Evolutionary conservation across 352 stramenopile genomes (phyloP).

Genomic region (Phytopythium sindhum): DNA sequence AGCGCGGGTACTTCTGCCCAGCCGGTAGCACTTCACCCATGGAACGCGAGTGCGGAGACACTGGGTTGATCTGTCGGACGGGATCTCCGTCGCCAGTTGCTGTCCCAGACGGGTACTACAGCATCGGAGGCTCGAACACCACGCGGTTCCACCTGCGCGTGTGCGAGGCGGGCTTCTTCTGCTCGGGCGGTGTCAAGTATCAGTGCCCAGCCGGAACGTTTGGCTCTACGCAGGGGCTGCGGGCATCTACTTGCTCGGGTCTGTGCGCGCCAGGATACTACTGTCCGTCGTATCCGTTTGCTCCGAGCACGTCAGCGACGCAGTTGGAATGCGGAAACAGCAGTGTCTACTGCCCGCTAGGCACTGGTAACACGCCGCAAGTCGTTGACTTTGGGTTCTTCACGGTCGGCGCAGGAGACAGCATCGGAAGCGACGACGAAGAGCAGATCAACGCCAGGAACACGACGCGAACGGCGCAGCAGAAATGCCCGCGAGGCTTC

Average conservation of each 20-base stretch:
- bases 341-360: slow-evolving; percentile 53
- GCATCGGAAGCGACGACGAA: slow-evolving; percentile 6
- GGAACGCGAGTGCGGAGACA: slow-evolving; percentile 37
- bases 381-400: slow-evolving; percentile 50
- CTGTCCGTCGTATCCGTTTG: slow-evolving; percentile 60
- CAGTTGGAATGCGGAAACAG: slow-evolving; percentile 49
- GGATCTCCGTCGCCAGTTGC: slow-evolving; percentile 29
- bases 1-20: slow-evolving; percentile 65
- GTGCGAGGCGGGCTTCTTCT: slow-evolving; percentile 80
- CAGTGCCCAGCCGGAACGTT: slow-evolving; percentile 77
- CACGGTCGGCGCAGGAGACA: slow-evolving; percentile 38
- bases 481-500: slow-evolving; percentile 51
- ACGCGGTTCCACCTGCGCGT: slow-evolving; percentile 57
- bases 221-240: slow-evolving; percentile 41
- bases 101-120: slow-evolving; percentile 63
- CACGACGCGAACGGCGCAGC: slow-evolving; percentile 46
- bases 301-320: slow-evolving; percentile 35
- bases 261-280: slow-evolving; percentile 58
- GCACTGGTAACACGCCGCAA: slow-evolving; percentile 43
- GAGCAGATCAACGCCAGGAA: slow-evolving; percentile 30
- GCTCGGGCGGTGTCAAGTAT: slow-evolving; percentile 50
- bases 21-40: slow-evolving; percentile 39
- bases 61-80: slow-evolving; percentile 47
- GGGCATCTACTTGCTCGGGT: slow-evolving; percentile 47
- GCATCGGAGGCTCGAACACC: slow-evolving; percentile 43